A percentile compares a stretch with the other conserved stretches of the same genome.
These are phyloP conservation scores for Coprinellus micaceus DNA, from an alignment of 768 basidiomycete genomes.

Conservation along the genomic window DNA sequence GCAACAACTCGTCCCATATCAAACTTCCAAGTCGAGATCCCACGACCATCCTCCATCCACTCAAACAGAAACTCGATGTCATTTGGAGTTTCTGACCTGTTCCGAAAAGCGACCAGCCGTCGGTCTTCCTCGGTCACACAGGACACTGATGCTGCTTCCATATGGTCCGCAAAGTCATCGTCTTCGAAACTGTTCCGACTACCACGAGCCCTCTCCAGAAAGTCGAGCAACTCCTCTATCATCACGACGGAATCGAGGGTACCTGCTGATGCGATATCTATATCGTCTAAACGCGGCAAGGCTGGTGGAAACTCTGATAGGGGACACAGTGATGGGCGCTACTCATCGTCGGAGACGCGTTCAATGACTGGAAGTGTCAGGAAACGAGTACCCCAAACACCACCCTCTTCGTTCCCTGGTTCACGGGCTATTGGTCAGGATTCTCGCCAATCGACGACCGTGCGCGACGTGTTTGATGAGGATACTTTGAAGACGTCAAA, in stretches of 20 bases:
- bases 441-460: slow-evolving; percentile 32
- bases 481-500: slow-evolving; percentile 55
- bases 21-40: slow-evolving; percentile 38
- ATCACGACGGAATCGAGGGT: slow-evolving; percentile 38
- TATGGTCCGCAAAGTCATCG: slow-evolving; percentile 35
- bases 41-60: slow-evolving; percentile 49
- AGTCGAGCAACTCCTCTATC: slow-evolving; percentile 48
- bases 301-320: slow-evolving; percentile 8
- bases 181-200: slow-evolving; percentile 38
- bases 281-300: slow-evolving; percentile 41
- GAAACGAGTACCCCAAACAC: slow-evolving; percentile 33
- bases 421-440: slow-evolving; percentile 34
- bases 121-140: slow-evolving; percentile 32
- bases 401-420: slow-evolving; percentile 57
- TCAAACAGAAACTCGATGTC: slow-evolving; percentile 47
- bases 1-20: slow-evolving; percentile 36
- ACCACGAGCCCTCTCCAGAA: slow-evolving; percentile 39
- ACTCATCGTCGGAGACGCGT: slow-evolving; percentile 35
- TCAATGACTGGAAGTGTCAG: slow-evolving; percentile 45
- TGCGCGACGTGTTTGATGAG: slow-evolving; percentile 49
- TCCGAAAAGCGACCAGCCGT: slow-evolving; percentile 47
- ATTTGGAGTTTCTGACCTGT: slow-evolving; percentile 48
- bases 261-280: slow-evolving; percentile 38
- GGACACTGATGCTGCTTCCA: slow-evolving; percentile 49
- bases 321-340: slow-evolving; percentile 21